Evolutionary conservation across 116 monocot species (phyloP), one percentile per base, ranked within the genome.

Genomic region (Trichopus zeylanicus): DNA sequence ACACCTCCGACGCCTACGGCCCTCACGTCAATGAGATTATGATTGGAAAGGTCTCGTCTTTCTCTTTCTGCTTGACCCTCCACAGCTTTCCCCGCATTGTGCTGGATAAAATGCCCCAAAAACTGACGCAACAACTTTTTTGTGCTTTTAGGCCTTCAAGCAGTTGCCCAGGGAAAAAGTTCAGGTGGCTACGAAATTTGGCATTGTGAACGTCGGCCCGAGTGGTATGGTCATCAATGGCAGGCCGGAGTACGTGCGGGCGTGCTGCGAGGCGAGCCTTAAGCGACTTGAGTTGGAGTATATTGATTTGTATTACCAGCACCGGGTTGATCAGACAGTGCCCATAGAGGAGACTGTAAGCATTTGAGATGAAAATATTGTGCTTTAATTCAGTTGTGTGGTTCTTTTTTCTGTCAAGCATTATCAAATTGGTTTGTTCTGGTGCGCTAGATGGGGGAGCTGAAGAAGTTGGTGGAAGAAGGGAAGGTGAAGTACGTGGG

Each of bases 401-500:
- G n/a, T n/a, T n/a, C n/a, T n/a, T n/a, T n/a, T n/a, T n/a, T n/a
- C n/a, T n/a, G n/a, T n/a, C n/a, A n/a, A n/a, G n/a, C n/a, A n/a
- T n/a, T n/a, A n/a, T n/a, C n/a, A n/a, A n/a, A n/a, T n/a, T n/a
- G 13, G n/a, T 42, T 16, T 42, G 4, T 42, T 3, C 13, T 16
- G 42, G 42, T 49, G 3, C n/a, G 31, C 1, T 28, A 73, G 73
- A 61, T 73, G 13, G 42, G 71, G 1, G 92, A 87, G 52, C 62
- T 92, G 4, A 83, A 92, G 73, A 87, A 81, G 56, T 69, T 87
- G 51, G 87, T 49, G 49, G 49, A 49, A 49, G 49, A 49, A 9
- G 49, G 49, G 52, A 73, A 66, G 84, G 55, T 92, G 8, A 87
- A 76, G 52, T 84, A 87, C 54, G 70, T 92, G 52, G 92, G 92